phyloP scores from a whole-genome alignment of 495 filamentous ascomycete species.

The Jackrogersella multiformis region DNA sequence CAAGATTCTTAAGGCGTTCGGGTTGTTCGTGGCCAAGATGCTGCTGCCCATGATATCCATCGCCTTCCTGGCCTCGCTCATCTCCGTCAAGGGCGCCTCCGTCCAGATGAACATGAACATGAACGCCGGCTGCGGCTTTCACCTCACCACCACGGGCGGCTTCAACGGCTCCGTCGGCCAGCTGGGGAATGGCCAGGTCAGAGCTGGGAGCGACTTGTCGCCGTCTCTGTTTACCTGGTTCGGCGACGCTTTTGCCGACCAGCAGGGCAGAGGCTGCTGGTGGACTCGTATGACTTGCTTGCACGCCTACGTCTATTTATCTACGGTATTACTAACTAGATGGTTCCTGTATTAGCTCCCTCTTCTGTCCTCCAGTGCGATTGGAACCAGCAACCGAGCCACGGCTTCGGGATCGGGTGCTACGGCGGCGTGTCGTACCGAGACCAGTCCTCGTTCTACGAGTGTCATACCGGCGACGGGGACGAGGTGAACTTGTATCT shows the following conservation, averaged over 20 bases:
- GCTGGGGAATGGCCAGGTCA: conserved; percentile 63
- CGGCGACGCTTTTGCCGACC: conserved; percentile 42
- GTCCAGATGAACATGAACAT: conserved; percentile 1
- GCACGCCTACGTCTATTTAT: background rate
- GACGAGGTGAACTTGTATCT: conserved; percentile 65
- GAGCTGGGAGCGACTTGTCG: conserved; percentile 57
- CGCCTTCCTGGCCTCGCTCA: conserved; percentile 26
- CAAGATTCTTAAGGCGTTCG: conserved; percentile 1
- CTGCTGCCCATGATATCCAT: conserved; percentile 21
- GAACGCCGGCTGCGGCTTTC: conserved; percentile 59
- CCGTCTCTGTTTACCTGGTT: conserved; percentile 47
- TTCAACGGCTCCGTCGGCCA: conserved; percentile 62
- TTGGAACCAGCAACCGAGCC: conserved; percentile 54
- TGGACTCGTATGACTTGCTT: conserved; percentile 43
- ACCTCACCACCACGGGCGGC: conserved; percentile 57
- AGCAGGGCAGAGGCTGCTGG: conserved; percentile 43
- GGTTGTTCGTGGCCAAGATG: conserved; percentile 33
- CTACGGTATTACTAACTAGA: conserved; percentile 1
- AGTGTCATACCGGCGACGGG: conserved; percentile 63
- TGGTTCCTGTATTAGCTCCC: conserved; percentile 40
- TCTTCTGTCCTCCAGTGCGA: conserved; percentile 76
- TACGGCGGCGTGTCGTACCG: conserved; percentile 58
- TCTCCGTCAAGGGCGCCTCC: conserved; percentile 19
- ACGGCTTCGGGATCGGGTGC: conserved; percentile 62
- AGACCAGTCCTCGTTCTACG: conserved; percentile 59